Base-by-base conservation (phyloP, 495 filamentous ascomycete genomes). In the Penicilliopsis zonata region DNA sequence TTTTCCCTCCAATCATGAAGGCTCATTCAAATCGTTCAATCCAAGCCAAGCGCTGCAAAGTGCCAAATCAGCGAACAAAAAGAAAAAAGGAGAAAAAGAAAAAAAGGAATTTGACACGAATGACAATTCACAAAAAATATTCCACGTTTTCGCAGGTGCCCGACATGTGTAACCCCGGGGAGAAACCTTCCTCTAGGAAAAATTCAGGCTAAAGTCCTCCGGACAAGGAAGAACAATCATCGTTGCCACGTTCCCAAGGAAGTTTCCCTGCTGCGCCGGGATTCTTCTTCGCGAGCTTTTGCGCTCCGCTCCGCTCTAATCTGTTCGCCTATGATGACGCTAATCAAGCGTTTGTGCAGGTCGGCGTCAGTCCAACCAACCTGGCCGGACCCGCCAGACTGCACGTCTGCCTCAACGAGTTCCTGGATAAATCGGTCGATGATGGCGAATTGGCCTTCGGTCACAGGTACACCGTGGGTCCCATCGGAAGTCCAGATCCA, bases 341-440 rank as follows among this genome's bases (percentile, higher is more conserved):
- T 67, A 27, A 65, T 59, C 42, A 67, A 37, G 35, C 63, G 46
- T 34, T 49, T 53, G 36, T 63, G 57, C 37, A 67, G 43, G 18
- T 67, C 61, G 22, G 59, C 61, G 30, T 65, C 63, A 21, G 54
- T 56, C 63, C 63, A 67, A 30, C 59, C 53, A 28, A 67, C 43
- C 35, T 55, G 44, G 5, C 61, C 61, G 13, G 44, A 49, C 16
- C 61, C 63, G 25, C 61, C 59, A 30, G 52, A 49, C 35, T 49
- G 52, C 17, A 59, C 24, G 35, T 62, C 57, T 14, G 46, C 52
- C 26, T 46, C 44, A 23, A 54, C 47, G 16, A 65, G 45, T 28
- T 62, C 55, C 45, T 55, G 52, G 38, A 52, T 51, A 44, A 67
- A 67, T 33, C 53, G 50, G 40, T 67, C 51, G 15, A 67, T 50